Percentiles rank a stretch among this genome's conserved stretches.
phyloP scores from a whole-genome alignment of 768 basidiomycete genomes.

The Agaricus subrufescens region DNA sequence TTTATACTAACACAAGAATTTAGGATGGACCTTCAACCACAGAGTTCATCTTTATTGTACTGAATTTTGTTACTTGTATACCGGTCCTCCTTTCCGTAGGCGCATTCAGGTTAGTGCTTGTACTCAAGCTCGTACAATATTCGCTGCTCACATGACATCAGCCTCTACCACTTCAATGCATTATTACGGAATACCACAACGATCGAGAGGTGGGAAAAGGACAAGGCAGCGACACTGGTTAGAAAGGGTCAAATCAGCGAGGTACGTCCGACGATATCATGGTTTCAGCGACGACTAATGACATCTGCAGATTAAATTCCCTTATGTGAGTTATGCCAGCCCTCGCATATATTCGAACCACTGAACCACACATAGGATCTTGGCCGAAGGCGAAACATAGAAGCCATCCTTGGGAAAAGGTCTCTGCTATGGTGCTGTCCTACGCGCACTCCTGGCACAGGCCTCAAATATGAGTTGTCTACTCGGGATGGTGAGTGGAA shows the following conservation, averaged over 20 bases:
- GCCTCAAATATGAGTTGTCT: conserved; percentile 72
- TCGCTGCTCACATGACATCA: conserved; percentile 21
- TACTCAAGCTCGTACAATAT: background rate
- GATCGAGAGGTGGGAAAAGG: conserved; percentile 98
- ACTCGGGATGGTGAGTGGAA: conserved; percentile 73
- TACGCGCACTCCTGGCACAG: conserved; percentile 56
- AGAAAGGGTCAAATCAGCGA: conserved; percentile 82
- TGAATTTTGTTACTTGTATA: conserved; percentile 81
- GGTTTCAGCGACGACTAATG: background rate
- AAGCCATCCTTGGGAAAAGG: conserved; percentile 71
- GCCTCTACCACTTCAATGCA: conserved; percentile 83
- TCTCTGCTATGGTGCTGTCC: conserved; percentile 87
- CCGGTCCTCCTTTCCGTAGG: conserved; percentile 89
- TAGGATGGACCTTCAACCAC: conserved; percentile 64
- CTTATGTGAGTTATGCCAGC: conserved; percentile 59
- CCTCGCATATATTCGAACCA: background rate
- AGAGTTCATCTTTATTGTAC: conserved; percentile 80
- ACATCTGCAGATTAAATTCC: conserved; percentile 71
- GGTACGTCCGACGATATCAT: conserved; percentile 28
- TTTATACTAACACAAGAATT: background rate
- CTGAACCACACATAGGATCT: conserved; percentile 56
- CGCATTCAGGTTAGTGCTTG: conserved; percentile 66
- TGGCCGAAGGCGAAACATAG: conserved; percentile 67
- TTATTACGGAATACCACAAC: conserved; percentile 84
- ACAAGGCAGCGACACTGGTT: conserved; percentile 83